A percentile compares a stretch with the other conserved stretches of the same genome.
These are phyloP conservation scores for Melampsora americana DNA, from an alignment of 1,284 basidiomycete species.

Conservation along the genomic window DNA sequence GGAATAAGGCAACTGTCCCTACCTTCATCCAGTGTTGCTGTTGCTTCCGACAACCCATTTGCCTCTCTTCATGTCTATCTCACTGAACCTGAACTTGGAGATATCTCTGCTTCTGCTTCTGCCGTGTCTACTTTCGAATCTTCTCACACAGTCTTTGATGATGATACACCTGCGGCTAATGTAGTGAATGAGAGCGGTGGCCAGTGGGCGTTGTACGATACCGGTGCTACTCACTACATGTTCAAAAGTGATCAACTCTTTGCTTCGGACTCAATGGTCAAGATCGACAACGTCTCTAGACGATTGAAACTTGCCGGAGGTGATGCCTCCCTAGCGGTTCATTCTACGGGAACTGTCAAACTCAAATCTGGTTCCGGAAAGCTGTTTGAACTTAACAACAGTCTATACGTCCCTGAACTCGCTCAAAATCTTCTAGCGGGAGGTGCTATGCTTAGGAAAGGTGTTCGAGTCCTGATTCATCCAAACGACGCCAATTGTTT, in stretches of 20 bases:
- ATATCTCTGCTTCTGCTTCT: not conserved
- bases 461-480: not conserved
- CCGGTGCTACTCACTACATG: not conserved
- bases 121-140: too few species aligned
- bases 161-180: not conserved
- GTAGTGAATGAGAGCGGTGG: not conserved
- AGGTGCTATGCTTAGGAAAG: not conserved
- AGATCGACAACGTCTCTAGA: not conserved
- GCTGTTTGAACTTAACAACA: not conserved
- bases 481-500: not conserved
- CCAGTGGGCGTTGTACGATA: not conserved
- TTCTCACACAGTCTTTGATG: too few species aligned
- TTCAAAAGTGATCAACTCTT: not conserved
- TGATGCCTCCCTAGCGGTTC: not conserved
- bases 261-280: not conserved
- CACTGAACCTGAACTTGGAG: too few species aligned
- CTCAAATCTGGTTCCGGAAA: too few species aligned
- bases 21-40: too few species aligned
- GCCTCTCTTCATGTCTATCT: not conserved
- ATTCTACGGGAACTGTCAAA: not conserved
- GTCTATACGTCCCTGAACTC: not conserved
- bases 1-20: too few species aligned
- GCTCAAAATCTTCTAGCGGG: not conserved
- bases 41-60: too few species aligned
- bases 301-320: not conserved